Conservation (phyloP, 2,329 filamentous ascomycete species). For the Monilinia aucupariae region DNA sequence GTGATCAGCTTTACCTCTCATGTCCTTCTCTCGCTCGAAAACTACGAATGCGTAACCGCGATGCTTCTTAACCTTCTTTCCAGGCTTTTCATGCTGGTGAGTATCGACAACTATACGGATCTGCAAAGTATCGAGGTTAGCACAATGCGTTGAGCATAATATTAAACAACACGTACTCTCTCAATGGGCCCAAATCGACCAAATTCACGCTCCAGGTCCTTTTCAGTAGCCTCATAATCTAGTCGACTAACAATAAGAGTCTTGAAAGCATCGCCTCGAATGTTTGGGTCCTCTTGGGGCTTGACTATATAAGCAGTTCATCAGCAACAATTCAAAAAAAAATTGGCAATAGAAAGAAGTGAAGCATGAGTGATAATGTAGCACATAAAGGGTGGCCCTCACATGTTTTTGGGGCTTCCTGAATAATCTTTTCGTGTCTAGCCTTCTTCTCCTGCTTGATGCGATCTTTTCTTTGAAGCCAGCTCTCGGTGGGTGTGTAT, state of each 20-base stretch:
- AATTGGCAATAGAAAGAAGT: not conserved
- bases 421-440: slow-evolving; percentile 49
- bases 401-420: slow-evolving; percentile 33
- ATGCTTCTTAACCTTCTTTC: slow-evolving; percentile 76
- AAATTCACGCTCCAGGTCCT: slow-evolving; percentile 91
- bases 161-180: slow-evolving; percentile 52
- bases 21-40: slow-evolving; percentile 94
- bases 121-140: slow-evolving; percentile 40
- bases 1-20: slow-evolving; percentile 79
- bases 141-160: not conserved
- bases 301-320: slow-evolving; percentile 53
- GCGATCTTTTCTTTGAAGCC: slow-evolving; percentile 81
- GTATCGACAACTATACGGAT: slow-evolving; percentile 83
- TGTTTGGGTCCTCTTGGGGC: slow-evolving; percentile 77
- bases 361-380: slow-evolving; percentile 25
- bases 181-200: slow-evolving; percentile 91
- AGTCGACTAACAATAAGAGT: slow-evolving; percentile 89
- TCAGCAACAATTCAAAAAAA: slow-evolving; percentile 21
- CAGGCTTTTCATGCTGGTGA: slow-evolving; percentile 60
- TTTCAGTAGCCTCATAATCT: slow-evolving; percentile 81
- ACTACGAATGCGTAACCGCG: slow-evolving; percentile 95
- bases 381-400: slow-evolving; percentile 30
- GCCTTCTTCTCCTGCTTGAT: slow-evolving; percentile 75
- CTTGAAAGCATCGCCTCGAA: slow-evolving; percentile 89
- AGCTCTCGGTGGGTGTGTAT: slow-evolving; percentile 83